Conservation (phyloP, 768 basidiomycete genomes). For the Tricholoma matsutake region DNA sequence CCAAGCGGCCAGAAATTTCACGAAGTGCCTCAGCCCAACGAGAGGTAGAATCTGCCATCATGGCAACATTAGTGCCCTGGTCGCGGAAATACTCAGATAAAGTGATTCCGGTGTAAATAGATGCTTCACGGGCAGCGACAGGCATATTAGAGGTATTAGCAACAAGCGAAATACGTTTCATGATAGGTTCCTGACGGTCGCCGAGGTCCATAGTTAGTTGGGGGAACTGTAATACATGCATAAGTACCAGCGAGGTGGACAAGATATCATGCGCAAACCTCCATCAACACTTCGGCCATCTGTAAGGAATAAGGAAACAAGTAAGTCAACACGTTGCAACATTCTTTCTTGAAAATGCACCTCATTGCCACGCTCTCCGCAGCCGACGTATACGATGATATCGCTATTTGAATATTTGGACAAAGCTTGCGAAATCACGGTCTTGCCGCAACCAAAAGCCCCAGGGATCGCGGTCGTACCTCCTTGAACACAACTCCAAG, state of each 20-base stretch:
- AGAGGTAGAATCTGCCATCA: conserved; percentile 99
- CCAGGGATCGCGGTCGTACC: conserved; percentile 98
- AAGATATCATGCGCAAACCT: conserved; percentile 44
- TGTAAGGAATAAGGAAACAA: conserved; percentile 23
- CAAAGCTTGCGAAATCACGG: conserved; percentile 96
- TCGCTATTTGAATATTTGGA: conserved; percentile 99
- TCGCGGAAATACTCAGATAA: conserved; percentile 99
- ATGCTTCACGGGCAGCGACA: conserved; percentile 98
- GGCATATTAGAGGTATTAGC: conserved; percentile 99
- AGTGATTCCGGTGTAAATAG: conserved; percentile 99
- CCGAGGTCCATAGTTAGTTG: conserved; percentile 89
- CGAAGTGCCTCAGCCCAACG: conserved; percentile 99
- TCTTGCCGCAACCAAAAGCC: conserved; percentile 98
- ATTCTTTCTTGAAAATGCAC: conserved; percentile 32
- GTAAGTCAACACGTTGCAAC: conserved; percentile 1
- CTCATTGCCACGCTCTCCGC: conserved; percentile 98
- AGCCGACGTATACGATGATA: conserved; percentile 98
- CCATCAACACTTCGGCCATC: conserved; percentile 99
- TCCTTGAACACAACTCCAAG: conserved; percentile 86
- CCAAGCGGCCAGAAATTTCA: conserved; percentile 98
- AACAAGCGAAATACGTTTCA: conserved; percentile 99
- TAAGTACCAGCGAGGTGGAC: not conserved
- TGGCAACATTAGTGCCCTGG: conserved; percentile 94
- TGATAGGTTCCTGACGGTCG: conserved; percentile 96
- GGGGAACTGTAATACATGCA: conserved; percentile 57